Base-by-base conservation (phyloP, 148 eudicot genomes). In the Rhododendron ferrugineum region DNA sequence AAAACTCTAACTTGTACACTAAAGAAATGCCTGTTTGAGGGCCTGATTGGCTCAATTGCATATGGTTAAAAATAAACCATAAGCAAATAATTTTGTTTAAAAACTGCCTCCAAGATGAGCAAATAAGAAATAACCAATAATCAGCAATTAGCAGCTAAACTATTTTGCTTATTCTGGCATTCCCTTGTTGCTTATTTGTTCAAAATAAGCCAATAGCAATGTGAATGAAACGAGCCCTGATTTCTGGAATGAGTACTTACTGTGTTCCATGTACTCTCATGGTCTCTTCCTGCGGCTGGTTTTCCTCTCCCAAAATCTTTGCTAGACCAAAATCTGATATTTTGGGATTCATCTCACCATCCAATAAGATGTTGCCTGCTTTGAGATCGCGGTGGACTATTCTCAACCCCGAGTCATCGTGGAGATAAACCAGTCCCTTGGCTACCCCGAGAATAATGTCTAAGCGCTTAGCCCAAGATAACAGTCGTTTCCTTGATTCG, bases 241-340 rank as follows among this genome's bases (percentile, higher is more conserved):
- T 15, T 15, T 14, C 70, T 18, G 54, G 5, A 50, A 34, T 32
- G 23, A n/a, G 54, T 26, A 66, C 88, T 83, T 86, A 86, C 88
- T 44, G 52, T 49, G 88, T 86, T 78, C 88, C 88, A 26, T 62
- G 40, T 18, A 86, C 83, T 47, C 72, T 86, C 40, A 13, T 76
- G 54, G 72, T 64, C 40, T 32, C 64, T 37, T 66, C 83, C 6
- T 78, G 60, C 16, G 50, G 32, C 46, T 64, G 54, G 49, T 66
- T n/a, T 23, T 81, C 83, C 7, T 76, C 79, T 64, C 79, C 88
- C 36, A 86, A 64, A 32, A 83, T 78, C 83, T 49, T 86, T 46
- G 88, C 88, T 11, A 86, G 72, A 18, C 88, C 88, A 30, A 86
- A 86, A 78, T 86, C 88, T 36, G 88, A 83, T 46, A 86, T 86